Evolutionary conservation across 306 rosid genomes (phyloP), one percentile per base, ranked within the genome.

Genomic region (Alnus glutinosa): DNA sequence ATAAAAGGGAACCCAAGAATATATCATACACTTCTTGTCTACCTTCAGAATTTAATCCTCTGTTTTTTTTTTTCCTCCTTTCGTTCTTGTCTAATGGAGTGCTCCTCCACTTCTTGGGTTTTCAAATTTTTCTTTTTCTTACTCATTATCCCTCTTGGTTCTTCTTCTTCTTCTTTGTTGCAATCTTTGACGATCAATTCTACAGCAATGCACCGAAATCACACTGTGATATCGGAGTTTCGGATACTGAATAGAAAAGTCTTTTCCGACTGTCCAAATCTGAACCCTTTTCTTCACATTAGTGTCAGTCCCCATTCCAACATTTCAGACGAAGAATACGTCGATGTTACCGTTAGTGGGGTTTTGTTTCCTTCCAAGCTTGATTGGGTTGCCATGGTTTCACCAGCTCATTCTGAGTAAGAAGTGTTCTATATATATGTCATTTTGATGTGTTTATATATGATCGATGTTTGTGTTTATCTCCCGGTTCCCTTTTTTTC

Each of bases 331-430:
- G 94, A 92, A 0, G 86, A 85, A 79, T 86, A 80, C 4, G 80
- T 94, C 13, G 88, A 80, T 0, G 93, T 92, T 63, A 86, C 88
- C 0, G 89, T 90, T 34, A 14, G 83, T 0, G 98, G 97, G 4
- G 90, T 92, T 73, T 69, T 86, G 2, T 19, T 11, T 0, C 97
- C 97, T 37, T 80, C 92, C 2, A 4, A 46, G 0, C 15, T 9
- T 7, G 89, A 92, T 73, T 94, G 98, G 97, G 84, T 94, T 1
- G 98, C 91, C 71, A 94, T 94, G 94, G 85, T 94, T 54, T 86
- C 98, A 13, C 96, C 97, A 36, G 82, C 96, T 11, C 55, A 49
- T 79, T 81, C 97, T 0, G 77, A 89, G 98, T 94, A 94, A 76
- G 89, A 71, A 55, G 46, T n/a, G n/a, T 1, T 10, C 0, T 18